These are phyloP conservation scores for Yueomyces sp. DNA, from an alignment of 1,139 yeast species.

Conservation along the genomic window DNA sequence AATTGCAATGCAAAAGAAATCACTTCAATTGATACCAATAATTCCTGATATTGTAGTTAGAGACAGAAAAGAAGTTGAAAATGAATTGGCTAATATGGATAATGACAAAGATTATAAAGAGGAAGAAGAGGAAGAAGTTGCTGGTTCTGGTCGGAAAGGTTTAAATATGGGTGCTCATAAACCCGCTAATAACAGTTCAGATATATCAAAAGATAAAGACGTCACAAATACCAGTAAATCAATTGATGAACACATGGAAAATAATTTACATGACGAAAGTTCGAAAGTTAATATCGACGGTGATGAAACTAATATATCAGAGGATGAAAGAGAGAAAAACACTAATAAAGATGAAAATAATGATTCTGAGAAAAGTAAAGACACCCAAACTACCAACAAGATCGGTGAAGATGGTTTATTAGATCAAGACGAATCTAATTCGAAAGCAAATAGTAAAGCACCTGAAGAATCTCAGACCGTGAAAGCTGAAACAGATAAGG, in stretches of 20 bases:
- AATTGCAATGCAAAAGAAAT: conserved; percentile 86
- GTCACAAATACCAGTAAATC: not conserved
- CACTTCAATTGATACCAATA: conserved; percentile 60
- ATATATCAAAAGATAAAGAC: not conserved
- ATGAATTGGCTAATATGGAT: conserved; percentile 47
- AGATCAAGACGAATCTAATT: not conserved
- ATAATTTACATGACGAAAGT: conserved; percentile 1
- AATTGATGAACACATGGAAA: not conserved
- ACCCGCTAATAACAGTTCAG: conserved; percentile 7
- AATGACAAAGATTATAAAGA: conserved; percentile 19
- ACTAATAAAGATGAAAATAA: not conserved
- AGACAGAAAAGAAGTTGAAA: conserved; percentile 76
- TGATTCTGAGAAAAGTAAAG: not conserved
- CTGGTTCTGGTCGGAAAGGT: conserved; percentile 25
- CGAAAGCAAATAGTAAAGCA: not conserved
- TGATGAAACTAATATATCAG: not conserved
- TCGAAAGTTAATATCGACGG: not conserved
- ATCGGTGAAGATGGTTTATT: not conserved
- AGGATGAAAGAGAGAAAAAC: not conserved
- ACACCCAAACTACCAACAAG: not conserved
- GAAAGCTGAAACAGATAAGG: conserved; percentile 2
- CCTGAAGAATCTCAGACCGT: not conserved
- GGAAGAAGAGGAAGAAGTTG: conserved; percentile 17
- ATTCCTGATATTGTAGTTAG: conserved; percentile 81
- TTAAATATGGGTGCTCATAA: conserved; percentile 25